Percentiles rank a stretch among this genome's conserved stretches.
These are phyloP conservation scores for carrot (Daucus carota) DNA, from an alignment of 129 eudicot species.

Conservation along the genomic window DNA sequence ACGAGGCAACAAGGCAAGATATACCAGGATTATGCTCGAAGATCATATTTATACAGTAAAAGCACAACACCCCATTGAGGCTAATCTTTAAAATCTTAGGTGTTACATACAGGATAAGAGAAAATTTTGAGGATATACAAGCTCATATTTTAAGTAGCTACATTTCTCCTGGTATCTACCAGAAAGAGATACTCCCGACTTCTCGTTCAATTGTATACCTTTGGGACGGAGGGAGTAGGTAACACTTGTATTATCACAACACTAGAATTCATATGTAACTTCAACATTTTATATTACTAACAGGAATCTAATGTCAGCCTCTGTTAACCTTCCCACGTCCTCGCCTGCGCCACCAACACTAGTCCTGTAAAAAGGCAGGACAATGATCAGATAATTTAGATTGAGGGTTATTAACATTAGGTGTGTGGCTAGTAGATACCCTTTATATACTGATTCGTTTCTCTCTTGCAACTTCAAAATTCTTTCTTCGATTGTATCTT, in stretches of 20 bases:
- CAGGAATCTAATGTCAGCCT: constrained; percentile 75
- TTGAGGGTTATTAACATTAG: background rate
- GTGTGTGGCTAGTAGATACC: constrained; percentile 30
- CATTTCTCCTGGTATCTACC: too few species aligned
- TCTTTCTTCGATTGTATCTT: constrained; percentile 85
- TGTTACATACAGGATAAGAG: too few species aligned
- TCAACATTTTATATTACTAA: constrained; percentile 32
- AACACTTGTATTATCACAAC: background rate
- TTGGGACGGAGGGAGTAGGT: too few species aligned
- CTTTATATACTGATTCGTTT: constrained; percentile 86
- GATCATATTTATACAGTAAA: too few species aligned
- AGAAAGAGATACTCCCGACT: too few species aligned
- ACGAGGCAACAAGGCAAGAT: too few species aligned
- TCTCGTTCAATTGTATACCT: too few species aligned
- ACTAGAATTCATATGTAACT: background rate
- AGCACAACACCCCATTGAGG: too few species aligned
- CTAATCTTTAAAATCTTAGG: too few species aligned
- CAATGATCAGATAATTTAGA: background rate
- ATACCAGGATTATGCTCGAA: too few species aligned
- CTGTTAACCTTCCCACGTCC: constrained; percentile 67
- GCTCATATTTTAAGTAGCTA: too few species aligned
- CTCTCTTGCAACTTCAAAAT: constrained; percentile 88
- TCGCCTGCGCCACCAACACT: constrained; percentile 71
- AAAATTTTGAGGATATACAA: too few species aligned
- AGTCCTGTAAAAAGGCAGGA: constrained; percentile 43